phyloP scores from a whole-genome alignment of 441 rosid species.

The Oxalis stricta region DNA sequence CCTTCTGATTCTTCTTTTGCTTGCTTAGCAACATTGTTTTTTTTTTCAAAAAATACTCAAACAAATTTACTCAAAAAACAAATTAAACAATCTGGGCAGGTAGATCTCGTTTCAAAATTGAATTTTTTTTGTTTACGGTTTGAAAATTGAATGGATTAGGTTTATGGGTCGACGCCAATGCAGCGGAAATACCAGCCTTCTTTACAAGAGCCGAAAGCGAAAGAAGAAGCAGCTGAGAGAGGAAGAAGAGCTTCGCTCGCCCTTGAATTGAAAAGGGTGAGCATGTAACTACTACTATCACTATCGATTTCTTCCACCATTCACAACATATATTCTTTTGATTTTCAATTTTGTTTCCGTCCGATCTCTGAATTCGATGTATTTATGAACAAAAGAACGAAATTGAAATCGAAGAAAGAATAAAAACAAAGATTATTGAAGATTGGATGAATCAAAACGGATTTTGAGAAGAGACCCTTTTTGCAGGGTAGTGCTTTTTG shows the following conservation, averaged over 20 bases:
- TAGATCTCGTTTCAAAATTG: background rate
- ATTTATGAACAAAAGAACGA: too few relatives aligned
- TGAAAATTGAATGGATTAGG: background rate
- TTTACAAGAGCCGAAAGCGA: conserved; percentile 90
- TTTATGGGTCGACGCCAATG: conserved; percentile 87
- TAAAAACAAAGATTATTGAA: too few relatives aligned
- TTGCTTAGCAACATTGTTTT: conserved; percentile 55
- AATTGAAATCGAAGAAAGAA: too few relatives aligned
- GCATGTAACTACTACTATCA: conserved; percentile 46
- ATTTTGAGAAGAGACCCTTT: too few relatives aligned
- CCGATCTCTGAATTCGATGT: too few relatives aligned
- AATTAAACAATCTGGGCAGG: conserved; percentile 2
- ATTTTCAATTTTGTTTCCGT: too few relatives aligned
- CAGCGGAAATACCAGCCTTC: conserved; percentile 99
- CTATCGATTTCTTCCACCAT: conserved; percentile 74
- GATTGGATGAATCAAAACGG: too few relatives aligned
- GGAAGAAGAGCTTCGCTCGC: conserved; percentile 44
- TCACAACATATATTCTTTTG: too few relatives aligned
- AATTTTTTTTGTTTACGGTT: background rate
- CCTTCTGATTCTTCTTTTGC: conserved; percentile 58
- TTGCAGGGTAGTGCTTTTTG: too few relatives aligned
- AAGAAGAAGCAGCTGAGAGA: conserved; percentile 32
- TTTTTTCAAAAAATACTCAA: background rate
- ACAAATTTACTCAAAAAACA: conserved; percentile 3
- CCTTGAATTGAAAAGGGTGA: conserved; percentile 69